A percentile compares a stretch with the other conserved stretches of the same genome.
phyloP scores from a whole-genome alignment of 768 basidiomycete genomes.

The Hysterangium stoloniferum region DNA sequence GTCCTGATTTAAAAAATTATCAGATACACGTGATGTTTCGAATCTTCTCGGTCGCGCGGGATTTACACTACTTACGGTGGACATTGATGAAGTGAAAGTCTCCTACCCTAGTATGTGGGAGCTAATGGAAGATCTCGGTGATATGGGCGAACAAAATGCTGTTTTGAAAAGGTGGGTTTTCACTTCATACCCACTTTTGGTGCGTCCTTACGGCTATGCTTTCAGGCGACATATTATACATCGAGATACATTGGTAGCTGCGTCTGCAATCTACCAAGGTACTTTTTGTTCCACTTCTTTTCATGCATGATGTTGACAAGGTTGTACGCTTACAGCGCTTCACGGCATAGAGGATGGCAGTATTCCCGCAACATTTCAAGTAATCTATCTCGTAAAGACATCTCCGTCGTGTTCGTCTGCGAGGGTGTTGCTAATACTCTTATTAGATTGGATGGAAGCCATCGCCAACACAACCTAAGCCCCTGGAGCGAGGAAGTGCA shows the following conservation, averaged over 20 bases:
- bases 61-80: constrained; percentile 89
- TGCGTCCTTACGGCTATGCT: not conserved
- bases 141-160: constrained; percentile 97
- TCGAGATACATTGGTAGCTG: constrained; percentile 84
- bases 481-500: constrained; percentile 56
- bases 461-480: constrained; percentile 53
- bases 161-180: constrained; percentile 65
- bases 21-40: constrained; percentile 92
- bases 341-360: constrained; percentile 79
- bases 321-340: constrained; percentile 43
- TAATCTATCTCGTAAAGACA: constrained; percentile 79
- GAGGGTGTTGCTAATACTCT: not conserved
- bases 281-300: too few relatives aligned
- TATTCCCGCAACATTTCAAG: constrained; percentile 91
- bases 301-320: not conserved
- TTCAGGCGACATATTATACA: constrained; percentile 58
- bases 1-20: not conserved
- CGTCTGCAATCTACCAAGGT: constrained; percentile 93
- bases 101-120: constrained; percentile 96
- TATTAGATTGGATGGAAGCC: constrained; percentile 81
- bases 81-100: constrained; percentile 87
- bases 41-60: constrained; percentile 89
- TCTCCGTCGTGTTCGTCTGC: not conserved
- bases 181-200: not conserved
- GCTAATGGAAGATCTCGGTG: constrained; percentile 82